Percentiles rank a stretch among this genome's conserved stretches.
phyloP scores from a whole-genome alignment of 306 rosid species.

The Rosa persica region DNA sequence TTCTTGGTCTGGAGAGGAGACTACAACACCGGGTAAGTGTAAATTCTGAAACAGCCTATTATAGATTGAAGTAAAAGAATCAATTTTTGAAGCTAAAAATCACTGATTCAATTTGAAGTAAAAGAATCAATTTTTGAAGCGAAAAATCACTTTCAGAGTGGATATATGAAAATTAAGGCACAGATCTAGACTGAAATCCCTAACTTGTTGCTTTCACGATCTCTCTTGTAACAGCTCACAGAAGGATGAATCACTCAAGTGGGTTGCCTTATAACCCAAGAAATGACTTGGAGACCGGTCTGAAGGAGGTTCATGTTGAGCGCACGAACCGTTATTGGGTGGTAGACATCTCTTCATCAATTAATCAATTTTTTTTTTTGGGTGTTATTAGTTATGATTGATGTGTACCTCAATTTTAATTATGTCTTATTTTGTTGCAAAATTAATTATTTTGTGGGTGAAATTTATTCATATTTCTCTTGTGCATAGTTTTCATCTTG shows the following conservation, averaged over 20 bases:
- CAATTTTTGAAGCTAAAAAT: background rate
- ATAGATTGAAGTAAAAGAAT: background rate
- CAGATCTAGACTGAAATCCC: background rate
- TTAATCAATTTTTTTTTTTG: background rate
- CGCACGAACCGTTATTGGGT: background rate
- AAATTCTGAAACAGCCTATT: background rate
- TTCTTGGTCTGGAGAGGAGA: background rate
- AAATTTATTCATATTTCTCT: background rate
- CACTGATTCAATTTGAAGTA: background rate
- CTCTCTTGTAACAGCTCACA: background rate
- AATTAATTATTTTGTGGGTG: background rate
- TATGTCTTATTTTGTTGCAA: background rate
- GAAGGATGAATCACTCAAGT: background rate
- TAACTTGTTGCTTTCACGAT: background rate
- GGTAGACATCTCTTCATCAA: background rate
- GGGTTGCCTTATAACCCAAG: background rate
- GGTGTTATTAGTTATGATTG: background rate
- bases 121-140: too few relatives aligned
- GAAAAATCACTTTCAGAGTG: background rate
- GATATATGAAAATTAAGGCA: background rate
- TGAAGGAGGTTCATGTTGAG: background rate
- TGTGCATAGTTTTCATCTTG: background rate
- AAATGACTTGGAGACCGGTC: background rate
- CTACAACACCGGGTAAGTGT: background rate
- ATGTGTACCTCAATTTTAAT: too few relatives aligned